These are phyloP conservation scores for Monosporascus ibericus DNA, from an alignment of 2,329 filamentous ascomycete species.

Conservation along the genomic window DNA sequence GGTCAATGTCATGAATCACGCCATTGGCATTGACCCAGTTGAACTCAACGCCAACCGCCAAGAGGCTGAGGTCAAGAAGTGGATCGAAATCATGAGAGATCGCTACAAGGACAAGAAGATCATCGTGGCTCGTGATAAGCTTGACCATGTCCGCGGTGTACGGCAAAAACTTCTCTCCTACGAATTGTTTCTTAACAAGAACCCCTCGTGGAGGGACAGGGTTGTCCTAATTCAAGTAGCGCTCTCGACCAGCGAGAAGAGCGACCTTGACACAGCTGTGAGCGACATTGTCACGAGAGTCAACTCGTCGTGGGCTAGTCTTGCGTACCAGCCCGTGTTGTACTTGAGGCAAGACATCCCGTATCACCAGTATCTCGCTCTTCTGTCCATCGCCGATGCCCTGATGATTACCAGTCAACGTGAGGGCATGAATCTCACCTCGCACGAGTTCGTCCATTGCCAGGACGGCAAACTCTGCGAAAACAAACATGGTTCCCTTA, in stretches of 20 bases:
- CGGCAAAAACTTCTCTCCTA: constrained; percentile 89
- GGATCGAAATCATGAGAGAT: constrained; percentile 74
- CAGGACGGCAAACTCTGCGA: constrained; percentile 71
- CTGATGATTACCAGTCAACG: constrained; percentile 93
- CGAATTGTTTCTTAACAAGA: constrained; percentile 89
- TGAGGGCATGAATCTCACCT: constrained; percentile 95
- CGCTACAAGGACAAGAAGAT: constrained; percentile 83
- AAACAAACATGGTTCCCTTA: constrained; percentile 82
- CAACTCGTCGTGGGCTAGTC: constrained; percentile 83
- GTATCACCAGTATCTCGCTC: constrained; percentile 86
- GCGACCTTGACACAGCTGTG: constrained; percentile 79
- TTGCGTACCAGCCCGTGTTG: constrained; percentile 87
- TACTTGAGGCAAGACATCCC: constrained; percentile 94
- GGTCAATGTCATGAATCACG: constrained; percentile 76
- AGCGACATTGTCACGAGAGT: constrained; percentile 93
- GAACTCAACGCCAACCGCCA: constrained; percentile 66
- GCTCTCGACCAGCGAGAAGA: constrained; percentile 81
- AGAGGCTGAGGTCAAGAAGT: constrained; percentile 66
- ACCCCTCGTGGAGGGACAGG: constrained; percentile 82
- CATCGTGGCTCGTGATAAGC: constrained; percentile 89
- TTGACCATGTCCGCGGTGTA: constrained; percentile 87
- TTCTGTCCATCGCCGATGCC: constrained; percentile 83
- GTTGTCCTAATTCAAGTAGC: constrained; percentile 92
- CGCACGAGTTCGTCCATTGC: constrained; percentile 88
- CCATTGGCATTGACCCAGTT: constrained; percentile 86